These are phyloP conservation scores for Picea glauca DNA, from an alignment of 75 land plant species.

Conservation along the genomic window DNA sequence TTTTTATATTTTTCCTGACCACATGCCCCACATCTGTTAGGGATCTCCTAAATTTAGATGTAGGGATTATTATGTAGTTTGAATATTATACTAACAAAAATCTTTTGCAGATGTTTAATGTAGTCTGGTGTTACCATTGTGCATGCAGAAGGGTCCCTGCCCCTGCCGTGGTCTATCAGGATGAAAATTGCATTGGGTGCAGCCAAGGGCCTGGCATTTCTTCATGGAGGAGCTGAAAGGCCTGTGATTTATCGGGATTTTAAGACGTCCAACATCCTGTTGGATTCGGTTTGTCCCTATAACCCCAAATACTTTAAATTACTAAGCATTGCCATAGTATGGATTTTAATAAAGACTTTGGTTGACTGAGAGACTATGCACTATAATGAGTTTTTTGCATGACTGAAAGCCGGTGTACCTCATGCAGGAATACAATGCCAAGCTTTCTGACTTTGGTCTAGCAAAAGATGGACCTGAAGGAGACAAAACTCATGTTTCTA, in stretches of 20 bases:
- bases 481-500: constrained; percentile 14
- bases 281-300: constrained; percentile 42
- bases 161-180: constrained; percentile 52
- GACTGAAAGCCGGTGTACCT: not conserved
- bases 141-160: constrained; percentile 48
- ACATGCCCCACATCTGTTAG: too few relatives aligned
- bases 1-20: too few relatives aligned
- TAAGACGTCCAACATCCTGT: constrained; percentile 58
- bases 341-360: too few relatives aligned
- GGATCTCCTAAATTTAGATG: too few relatives aligned
- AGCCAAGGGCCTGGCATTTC: constrained; percentile 59
- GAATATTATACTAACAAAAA: too few relatives aligned
- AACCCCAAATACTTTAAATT: not conserved
- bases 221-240: constrained; percentile 60
- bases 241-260: constrained; percentile 67
- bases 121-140: constrained; percentile 8
- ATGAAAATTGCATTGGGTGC: constrained; percentile 65
- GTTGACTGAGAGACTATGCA: not conserved
- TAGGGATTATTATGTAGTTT: too few relatives aligned
- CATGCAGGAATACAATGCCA: constrained; percentile 17
- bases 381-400: not conserved
- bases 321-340: not conserved
- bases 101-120: too few relatives aligned
- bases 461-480: constrained; percentile 25
- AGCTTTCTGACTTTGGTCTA: constrained; percentile 30